Evolutionary conservation across 202 grass and related monocot species (phyloP), one percentile per base, ranked within the genome.

Genomic region (Tripidium arundinaceum): DNA sequence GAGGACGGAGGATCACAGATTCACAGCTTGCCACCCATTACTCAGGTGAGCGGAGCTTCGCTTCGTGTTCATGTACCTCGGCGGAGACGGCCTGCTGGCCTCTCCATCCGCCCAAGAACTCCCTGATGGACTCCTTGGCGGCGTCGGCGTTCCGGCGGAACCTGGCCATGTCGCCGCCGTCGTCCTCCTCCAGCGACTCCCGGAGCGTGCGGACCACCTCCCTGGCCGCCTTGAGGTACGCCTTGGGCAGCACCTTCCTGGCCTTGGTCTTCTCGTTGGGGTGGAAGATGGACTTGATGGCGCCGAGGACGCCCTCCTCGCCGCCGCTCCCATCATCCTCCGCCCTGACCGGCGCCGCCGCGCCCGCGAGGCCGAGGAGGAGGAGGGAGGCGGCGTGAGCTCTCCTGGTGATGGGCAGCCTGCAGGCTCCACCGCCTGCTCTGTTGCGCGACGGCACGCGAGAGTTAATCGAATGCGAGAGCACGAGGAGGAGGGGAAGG

Each of bases 171-270:
- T 94, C 86, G 37, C 76, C 85, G 36, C 83, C 82, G 80, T 87
- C 80, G 27, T 91, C 83, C 70, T 77, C 88, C 62, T 88, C 39
- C 78, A 99, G 75, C 6, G 96, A 99, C 66, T 95, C 96, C 52
- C 92, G 85, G 34, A 98, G 90, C 63, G 88, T 98, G 80, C 90
- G 87, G 68, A 98, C 90, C 41, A 98, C 92, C 72, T 93, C 90
- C 89, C 90, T 93, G 25, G 88, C 90, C 60, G 86, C 79, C 86
- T 95, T 95, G 42, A 99, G 80, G 86, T 95, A 99, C 19, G 84
- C 90, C 88, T 93, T 95, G 58, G 92, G 92, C 61, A 95, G 74
- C 68, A 90, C 75, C 65, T 93, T 99, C 14, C 96, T 92, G 14
- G 74, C 78, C 83, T 90, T 95, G 66, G 96, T 93, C 81, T 88